Base-by-base conservation (phyloP, 345 rosid species). In the Noccaea caerulescens region DNA sequence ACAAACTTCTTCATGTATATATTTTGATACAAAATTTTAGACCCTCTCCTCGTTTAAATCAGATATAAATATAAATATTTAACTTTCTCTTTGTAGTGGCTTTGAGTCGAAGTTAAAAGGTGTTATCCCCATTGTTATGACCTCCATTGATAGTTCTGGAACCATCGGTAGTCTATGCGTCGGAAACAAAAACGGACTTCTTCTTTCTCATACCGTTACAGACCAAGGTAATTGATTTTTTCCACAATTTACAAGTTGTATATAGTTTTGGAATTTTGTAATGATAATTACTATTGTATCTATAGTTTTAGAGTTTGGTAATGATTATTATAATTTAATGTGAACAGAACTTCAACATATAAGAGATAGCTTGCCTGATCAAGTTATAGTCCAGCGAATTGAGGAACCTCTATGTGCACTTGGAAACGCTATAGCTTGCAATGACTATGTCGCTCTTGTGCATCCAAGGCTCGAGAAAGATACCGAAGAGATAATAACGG, bases 181-280 rank as follows among this genome's bases (percentile, higher is more conserved):
- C 82, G 97, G 97, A 46, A 91, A 91, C 81, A 88, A 87, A 75
- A 84, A 87, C 30, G 96, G 92, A 30, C 93, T 89, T 79, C 92
- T 89, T 51, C 63, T 91, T 73, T 87, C 96, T 3, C 97, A 88
- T 69, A 91, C 70, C 66, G 86, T 87, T 50, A 87, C 92, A 4
- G 96, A 91, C 76, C 98, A 92, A 83, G 96, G 98, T 92, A 51
- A 44, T 32, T 41, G 1, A 1, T 10, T 37, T 34, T 56, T 20
- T 3, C 23, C 23, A 32, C 10, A 3, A 16, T 14, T 37, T 42
- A 27, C 72, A 68, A 44, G 33, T 68, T 43, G 4, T 27, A 3
- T 27, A 25, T 52, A 49, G 58, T 23, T 37, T 63, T 16, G 16
- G 66, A 46, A 1, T 3, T 39, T 27, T 41, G 42, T 43, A 34